Conservation (phyloP, 371 early-diverging fungal species). For the Syncephalastrum monosporum region DNA sequence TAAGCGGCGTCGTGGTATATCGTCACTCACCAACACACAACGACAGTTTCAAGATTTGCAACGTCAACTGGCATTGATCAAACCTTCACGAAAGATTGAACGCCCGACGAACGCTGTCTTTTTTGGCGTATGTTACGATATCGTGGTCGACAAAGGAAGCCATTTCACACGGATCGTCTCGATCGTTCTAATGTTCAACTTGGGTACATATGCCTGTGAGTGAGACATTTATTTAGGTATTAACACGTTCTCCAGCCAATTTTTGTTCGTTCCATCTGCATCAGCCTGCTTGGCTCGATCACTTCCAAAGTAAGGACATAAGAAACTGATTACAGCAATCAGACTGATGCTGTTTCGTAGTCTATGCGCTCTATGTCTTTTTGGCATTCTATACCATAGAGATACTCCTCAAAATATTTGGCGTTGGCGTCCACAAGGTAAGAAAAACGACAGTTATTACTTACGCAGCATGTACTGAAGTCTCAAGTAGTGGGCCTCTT, state of each 20-base stretch:
- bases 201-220: conserved; percentile 9
- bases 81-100: conserved; percentile 40
- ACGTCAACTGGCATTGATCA: conserved; percentile 43
- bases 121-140: conserved; percentile 44
- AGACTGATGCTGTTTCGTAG: too few relatives aligned
- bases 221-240: background rate
- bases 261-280: conserved; percentile 24
- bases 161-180: conserved; percentile 40
- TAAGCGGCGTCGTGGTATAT: conserved; percentile 51
- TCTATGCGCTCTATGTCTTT: conserved; percentile 11
- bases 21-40: conserved; percentile 48
- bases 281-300: background rate
- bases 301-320: background rate
- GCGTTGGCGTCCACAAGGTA: conserved; percentile 48
- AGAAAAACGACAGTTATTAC: background rate
- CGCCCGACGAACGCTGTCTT: conserved; percentile 30
- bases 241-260: conserved; percentile 8
- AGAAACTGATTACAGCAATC: background rate
- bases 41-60: conserved; percentile 53
- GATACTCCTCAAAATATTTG: conserved; percentile 40
- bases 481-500: conserved; percentile 35
- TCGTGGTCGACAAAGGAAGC: conserved; percentile 48
- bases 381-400: conserved; percentile 42
- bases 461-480: too few relatives aligned
- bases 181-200: conserved; percentile 30